phyloP scores from a whole-genome alignment of 2,329 filamentous ascomycete species.

The Massarina eburnea region DNA sequence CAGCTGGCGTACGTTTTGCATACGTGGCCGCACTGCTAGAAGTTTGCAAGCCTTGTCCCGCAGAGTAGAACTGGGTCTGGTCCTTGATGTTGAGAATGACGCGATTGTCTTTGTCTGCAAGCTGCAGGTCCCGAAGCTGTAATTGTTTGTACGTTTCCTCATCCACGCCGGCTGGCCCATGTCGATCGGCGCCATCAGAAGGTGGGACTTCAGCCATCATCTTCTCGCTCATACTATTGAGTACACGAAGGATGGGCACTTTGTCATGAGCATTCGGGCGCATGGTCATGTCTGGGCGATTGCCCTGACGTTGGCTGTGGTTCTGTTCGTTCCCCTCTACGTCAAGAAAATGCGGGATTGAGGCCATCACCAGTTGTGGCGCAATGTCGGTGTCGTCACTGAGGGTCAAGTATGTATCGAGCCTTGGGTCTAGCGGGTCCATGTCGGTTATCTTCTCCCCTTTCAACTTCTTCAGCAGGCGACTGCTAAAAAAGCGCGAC shows the following conservation, averaged over 20 bases:
- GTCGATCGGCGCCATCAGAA: conserved; percentile 65
- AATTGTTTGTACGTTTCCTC: conserved; percentile 75
- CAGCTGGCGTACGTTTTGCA: conserved; percentile 67
- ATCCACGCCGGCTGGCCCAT: conserved; percentile 67
- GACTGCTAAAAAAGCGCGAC: conserved; percentile 90
- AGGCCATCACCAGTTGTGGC: conserved; percentile 54
- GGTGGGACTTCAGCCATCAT: conserved; percentile 86
- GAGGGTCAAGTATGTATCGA: conserved; percentile 81
- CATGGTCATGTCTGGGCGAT: conserved; percentile 89
- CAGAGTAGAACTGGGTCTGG: conserved; percentile 78
- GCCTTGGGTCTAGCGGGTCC: conserved; percentile 74
- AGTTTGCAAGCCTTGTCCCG: conserved; percentile 45
- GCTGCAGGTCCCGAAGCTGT: conserved; percentile 76
- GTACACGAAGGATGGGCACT: conserved; percentile 81
- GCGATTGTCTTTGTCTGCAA: conserved; percentile 70
- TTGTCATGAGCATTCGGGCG: conserved; percentile 72
- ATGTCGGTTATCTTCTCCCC: conserved; percentile 82
- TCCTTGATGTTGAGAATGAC: conserved; percentile 87
- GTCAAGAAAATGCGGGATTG: conserved; percentile 87
- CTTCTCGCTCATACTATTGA: conserved; percentile 91
- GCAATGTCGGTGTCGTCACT: conserved; percentile 60
- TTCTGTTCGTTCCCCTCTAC: conserved; percentile 94
- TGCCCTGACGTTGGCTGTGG: conserved; percentile 82
- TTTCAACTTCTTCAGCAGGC: conserved; percentile 85
- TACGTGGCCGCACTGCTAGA: conserved; percentile 59